Percentiles rank a stretch among this genome's conserved stretches.
These are phyloP conservation scores for Marasmius fiardii DNA, from an alignment of 1,284 basidiomycete species.

Conservation along the genomic window DNA sequence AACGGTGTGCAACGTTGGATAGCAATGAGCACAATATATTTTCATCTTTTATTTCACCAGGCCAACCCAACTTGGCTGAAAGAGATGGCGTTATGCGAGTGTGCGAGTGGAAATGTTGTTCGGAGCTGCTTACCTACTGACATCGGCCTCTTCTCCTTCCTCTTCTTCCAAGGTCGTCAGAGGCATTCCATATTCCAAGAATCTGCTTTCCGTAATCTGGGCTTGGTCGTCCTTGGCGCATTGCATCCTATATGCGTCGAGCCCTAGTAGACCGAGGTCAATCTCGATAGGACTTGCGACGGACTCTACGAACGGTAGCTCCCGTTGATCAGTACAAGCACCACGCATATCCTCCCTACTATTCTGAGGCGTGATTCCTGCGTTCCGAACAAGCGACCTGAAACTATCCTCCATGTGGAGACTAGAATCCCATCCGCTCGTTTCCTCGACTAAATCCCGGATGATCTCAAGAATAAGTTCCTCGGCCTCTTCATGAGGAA, in stretches of 20 bases:
- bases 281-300: slow-evolving; percentile 7
- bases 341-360: neutral
- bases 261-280: slow-evolving; percentile 11
- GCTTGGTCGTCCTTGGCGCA: neutral
- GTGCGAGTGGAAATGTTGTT: neutral
- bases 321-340: neutral
- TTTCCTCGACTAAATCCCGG: slow-evolving; percentile 43
- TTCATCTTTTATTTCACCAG: neutral
- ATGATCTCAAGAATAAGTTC: slow-evolving; percentile 37
- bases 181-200: slow-evolving; percentile 1
- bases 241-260: slow-evolving; percentile 11
- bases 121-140: neutral
- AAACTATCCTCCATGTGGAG: slow-evolving; percentile 44
- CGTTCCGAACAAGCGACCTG: slow-evolving; percentile 36
- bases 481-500: slow-evolving; percentile 20
- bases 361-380: slow-evolving; percentile 16
- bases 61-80: neutral
- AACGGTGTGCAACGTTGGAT: neutral
- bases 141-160: slow-evolving; percentile 2
- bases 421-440: slow-evolving; percentile 43
- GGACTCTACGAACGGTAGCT: neutral
- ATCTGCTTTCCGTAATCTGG: slow-evolving; percentile 1
- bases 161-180: slow-evolving; percentile 5
- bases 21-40: neutral
- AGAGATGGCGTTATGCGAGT: neutral